Evolutionary conservation across 2,329 filamentous ascomycete genomes (phyloP), one percentile per base, ranked within the genome.

Genomic region (Pestalotiopsis sp.): DNA sequence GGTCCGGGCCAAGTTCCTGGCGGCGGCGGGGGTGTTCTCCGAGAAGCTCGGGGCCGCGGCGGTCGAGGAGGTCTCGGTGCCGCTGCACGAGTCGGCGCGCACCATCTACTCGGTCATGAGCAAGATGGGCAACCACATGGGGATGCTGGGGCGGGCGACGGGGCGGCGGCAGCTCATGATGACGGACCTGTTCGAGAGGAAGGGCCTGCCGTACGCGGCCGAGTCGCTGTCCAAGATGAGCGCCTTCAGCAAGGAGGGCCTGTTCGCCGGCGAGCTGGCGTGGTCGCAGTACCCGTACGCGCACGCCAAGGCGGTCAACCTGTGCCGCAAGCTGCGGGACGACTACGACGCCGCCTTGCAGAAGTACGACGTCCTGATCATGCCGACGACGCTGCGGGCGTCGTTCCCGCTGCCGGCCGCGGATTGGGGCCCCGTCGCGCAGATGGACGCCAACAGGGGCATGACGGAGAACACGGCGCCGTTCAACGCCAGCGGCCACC

Each of bases 131-230:
- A 76, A 75, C 61, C 73, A 76, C 69, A 75, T 76, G 75, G 75
- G 75, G 17, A 76, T 81, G n/a, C 66, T 81, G 4, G 79, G 79
- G 1, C 49, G 67, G 27, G 70, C 73, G 12, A 73, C 73, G 9
- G 74, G 74, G 12, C 66, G 74, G 39, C 62, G 72, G 14, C 71
- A 72, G 68, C 65, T 74, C 9, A 67, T 74, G 69, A 64, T 75
- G 64, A 75, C 71, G 52, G 66, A 71, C 4, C 77, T 85, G 14
- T 74, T 84, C 4, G 74, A 80, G 41, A 77, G 74, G 23, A 80
- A 79, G 65, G 78, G 82, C 62, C 80, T 81, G 64, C 72, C 74
- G 12, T 77, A 81, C 25, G 83, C 84, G 0, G 75, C 81, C 39
- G 65, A 69, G 3, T 39, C 65, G 6, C 59, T 67, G 20, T 3